Evolutionary conservation across 805 yeast genomes (phyloP), one percentile per base, ranked within the genome.

Genomic region (Tetrapisispora namnaoensis): DNA sequence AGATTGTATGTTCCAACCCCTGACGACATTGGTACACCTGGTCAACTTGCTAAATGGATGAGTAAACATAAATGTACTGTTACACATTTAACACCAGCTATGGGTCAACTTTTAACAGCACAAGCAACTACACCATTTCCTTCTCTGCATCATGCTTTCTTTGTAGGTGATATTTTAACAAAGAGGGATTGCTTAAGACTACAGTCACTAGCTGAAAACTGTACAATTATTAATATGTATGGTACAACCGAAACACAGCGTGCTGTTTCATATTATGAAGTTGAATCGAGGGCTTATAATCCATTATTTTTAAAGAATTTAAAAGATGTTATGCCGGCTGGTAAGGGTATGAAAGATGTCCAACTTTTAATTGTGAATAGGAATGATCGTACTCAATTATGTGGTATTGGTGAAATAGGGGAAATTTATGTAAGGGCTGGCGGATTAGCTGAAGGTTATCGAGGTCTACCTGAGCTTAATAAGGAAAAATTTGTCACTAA

Each of bases 181-280:
- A 95, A 93, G 70, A 83, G 99, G 70, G 99, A 95, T 68, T 93
- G 99, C 70, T 71, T 87, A 56, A 79, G 97, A 61, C 75, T 93
- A 58, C 99, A 93, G 67, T 80, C 93, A 1, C 75, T 93, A 59
- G 98, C 98, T 14, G 82, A 82, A 64, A 91, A 93, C 61, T 95
- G 87, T 48, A 73, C 69, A 63, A 91, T 93, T 62, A 95, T 93
- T 56, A 93, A 93, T 70, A 93, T 93, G 99, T 93, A 93, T 67
- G 99, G 99, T 61, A 93, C 99, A 37, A 93, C 99, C 11, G 99
- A 93, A 69, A 93, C 99, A 16, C 99, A 95, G 73, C 80, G 99
- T 64, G 93, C 99, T 1, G 99, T 93, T 24, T 90, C 98, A 0
- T 93, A 79, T 69, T 95, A 79, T 70, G 95, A 88, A 65, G 91